Conservation (phyloP, 2,329 filamentous ascomycete species). For the Seiridium cupressi region DNA sequence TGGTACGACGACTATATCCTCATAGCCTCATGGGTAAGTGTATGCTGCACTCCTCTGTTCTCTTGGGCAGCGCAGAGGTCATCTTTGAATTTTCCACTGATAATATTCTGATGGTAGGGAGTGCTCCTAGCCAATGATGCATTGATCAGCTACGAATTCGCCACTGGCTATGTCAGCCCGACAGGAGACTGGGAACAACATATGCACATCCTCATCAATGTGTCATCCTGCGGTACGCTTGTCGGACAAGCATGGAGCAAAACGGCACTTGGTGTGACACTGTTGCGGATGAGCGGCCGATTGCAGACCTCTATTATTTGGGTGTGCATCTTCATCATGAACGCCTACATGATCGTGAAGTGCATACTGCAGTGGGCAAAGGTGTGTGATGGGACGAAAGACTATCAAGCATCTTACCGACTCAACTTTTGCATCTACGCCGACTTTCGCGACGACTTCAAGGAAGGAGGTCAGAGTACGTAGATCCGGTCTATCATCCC, state of each 20-base stretch:
- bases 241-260: conserved; percentile 27
- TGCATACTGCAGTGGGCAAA: conserved; percentile 18
- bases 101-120: background rate
- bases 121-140: conserved; percentile 8
- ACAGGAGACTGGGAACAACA: conserved; percentile 12
- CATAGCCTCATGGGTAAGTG: background rate
- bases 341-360: conserved; percentile 19
- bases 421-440: conserved; percentile 11
- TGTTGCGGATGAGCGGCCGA: conserved; percentile 28
- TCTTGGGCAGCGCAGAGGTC: background rate
- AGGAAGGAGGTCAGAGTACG: conserved; percentile 6
- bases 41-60: background rate
- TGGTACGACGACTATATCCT: conserved; percentile 3
- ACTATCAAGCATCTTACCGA: conserved; percentile 9
- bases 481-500: background rate
- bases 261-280: conserved; percentile 34
- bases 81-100: background rate
- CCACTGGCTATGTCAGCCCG: conserved; percentile 9
- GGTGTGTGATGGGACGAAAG: conserved; percentile 7
- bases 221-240: conserved; percentile 11
- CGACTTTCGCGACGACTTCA: conserved; percentile 10
- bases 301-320: conserved; percentile 25
- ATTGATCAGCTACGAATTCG: conserved; percentile 9
- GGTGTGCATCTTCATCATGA: conserved; percentile 31
- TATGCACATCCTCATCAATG: conserved; percentile 13